Percentiles rank a stretch among this genome's conserved stretches.
Conservation (phyloP, 1,139 yeast species). For the Yamadazyma atlantica region DNA sequence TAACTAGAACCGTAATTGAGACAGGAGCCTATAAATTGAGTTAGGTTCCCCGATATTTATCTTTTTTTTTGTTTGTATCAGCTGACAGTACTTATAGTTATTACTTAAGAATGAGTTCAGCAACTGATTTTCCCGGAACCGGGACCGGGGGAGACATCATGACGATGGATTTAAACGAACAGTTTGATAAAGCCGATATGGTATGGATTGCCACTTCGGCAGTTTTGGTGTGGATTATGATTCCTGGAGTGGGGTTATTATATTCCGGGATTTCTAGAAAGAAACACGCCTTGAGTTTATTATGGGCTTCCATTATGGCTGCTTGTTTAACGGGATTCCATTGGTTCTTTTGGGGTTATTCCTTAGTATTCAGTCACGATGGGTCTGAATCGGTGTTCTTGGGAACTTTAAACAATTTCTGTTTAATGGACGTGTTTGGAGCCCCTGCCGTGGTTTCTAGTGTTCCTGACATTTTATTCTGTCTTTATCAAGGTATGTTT, state of each 20-base stretch:
- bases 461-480: conserved; percentile 84
- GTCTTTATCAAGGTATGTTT: conserved; percentile 94
- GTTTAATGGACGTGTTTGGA: conserved; percentile 76
- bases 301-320: conserved; percentile 95
- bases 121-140: conserved; percentile 34
- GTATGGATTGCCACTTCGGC: conserved; percentile 82
- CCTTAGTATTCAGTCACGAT: conserved; percentile 75
- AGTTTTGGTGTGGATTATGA: conserved; percentile 87
- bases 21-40: no score
- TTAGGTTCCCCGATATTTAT: no score
- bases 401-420: conserved; percentile 79
- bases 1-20: no score
- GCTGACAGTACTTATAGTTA: neutral
- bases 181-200: conserved; percentile 76
- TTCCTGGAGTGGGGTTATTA: conserved; percentile 88
- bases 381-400: conserved; percentile 61
- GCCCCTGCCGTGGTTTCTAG: conserved; percentile 68
- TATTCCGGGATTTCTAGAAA: conserved; percentile 91
- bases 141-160: conserved; percentile 83
- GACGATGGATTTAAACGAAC: conserved; percentile 69
- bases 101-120: conserved; percentile 12
- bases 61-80: neutral
- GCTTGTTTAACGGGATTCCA: conserved; percentile 79
- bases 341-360: conserved; percentile 98
- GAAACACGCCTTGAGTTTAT: conserved; percentile 83